Percentiles rank a stretch among this genome's conserved stretches.
Conservation (phyloP, 2,329 filamentous ascomycete genomes). For the Cercospora zeina region DNA sequence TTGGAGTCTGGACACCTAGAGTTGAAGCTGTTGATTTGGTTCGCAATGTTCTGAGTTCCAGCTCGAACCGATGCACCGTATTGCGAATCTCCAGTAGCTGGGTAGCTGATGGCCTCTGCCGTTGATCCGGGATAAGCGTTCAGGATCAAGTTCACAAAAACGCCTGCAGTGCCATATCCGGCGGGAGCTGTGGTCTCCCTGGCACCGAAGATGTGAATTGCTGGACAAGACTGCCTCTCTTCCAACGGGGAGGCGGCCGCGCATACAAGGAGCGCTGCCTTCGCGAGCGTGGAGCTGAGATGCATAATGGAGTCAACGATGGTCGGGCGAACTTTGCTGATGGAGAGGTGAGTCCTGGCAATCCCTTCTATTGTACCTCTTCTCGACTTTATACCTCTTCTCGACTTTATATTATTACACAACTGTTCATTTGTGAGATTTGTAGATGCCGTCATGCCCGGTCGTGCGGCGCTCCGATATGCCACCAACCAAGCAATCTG, state of each 20-base stretch:
- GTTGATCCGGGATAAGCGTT: slow-evolving; percentile 45
- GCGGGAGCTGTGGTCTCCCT: slow-evolving; percentile 47
- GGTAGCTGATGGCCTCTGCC: slow-evolving; percentile 47
- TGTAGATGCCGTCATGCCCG: slow-evolving; percentile 1
- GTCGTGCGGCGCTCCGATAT: neutral
- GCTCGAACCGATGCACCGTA: slow-evolving; percentile 61
- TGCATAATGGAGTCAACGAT: neutral
- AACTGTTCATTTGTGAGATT: neutral
- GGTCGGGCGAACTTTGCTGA: neutral
- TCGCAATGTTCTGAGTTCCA: slow-evolving; percentile 49
- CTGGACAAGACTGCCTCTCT: slow-evolving; percentile 39
- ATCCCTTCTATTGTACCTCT: neutral
- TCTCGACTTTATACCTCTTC: neutral
- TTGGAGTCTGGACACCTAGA: slow-evolving; percentile 31
- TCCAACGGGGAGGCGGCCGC: neutral
- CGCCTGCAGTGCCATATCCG: slow-evolving; percentile 46
- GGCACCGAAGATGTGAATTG: slow-evolving; percentile 49
- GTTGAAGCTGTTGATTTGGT: slow-evolving; percentile 31
- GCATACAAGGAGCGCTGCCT: neutral
- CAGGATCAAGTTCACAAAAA: slow-evolving; percentile 46
- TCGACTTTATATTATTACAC: too few relatives aligned
- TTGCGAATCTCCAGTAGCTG: slow-evolving; percentile 58
- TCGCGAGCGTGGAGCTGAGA: slow-evolving; percentile 1
- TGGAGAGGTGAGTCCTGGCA: neutral
- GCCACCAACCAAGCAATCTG: neutral